Percentiles rank a stretch among this genome's conserved stretches.
These are phyloP conservation scores for Cicer chorassanicum DNA, from an alignment of 306 rosid genomes.

Conservation along the genomic window DNA sequence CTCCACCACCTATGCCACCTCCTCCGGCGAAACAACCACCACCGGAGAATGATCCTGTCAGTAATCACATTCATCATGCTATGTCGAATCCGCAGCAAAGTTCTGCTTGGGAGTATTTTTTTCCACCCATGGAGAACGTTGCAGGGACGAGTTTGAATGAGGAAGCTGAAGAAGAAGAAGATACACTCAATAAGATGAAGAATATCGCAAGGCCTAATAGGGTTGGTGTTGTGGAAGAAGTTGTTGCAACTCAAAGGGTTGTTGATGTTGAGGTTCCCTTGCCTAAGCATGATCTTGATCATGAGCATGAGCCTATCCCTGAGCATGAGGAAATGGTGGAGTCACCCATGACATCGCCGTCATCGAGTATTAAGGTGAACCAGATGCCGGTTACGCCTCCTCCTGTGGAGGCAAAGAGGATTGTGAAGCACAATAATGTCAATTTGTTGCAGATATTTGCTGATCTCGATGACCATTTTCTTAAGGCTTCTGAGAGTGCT, in stretches of 20 bases:
- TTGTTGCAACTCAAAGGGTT: constrained; percentile 16
- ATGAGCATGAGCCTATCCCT: constrained; percentile 19
- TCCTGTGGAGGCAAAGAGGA: constrained; percentile 58
- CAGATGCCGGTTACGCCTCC: constrained; percentile 38
- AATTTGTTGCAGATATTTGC: constrained; percentile 60
- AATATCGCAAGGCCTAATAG: constrained; percentile 51
- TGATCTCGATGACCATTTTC: constrained; percentile 78
- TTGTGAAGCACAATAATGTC: constrained; percentile 41
- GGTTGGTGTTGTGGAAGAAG: constrained; percentile 43
- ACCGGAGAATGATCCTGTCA: constrained; percentile 43
- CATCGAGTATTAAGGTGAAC: constrained; percentile 49
- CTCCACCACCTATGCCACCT: constrained; percentile 54
- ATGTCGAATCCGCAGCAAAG: constrained; percentile 49
- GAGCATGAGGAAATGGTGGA: constrained; percentile 44
- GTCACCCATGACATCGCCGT: constrained; percentile 44
- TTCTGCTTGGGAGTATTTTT: constrained; percentile 64
- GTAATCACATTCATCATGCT: constrained; percentile 31
- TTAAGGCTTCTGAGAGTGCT: constrained; percentile 89
- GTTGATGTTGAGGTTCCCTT: constrained; percentile 24
- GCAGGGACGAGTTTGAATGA: constrained; percentile 59
- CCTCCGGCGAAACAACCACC: constrained; percentile 29
- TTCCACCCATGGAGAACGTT: constrained; percentile 59
- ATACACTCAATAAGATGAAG: constrained; percentile 42
- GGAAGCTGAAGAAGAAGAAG: constrained; percentile 46
- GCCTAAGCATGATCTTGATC: not conserved